Evolutionary conservation across 2,329 filamentous ascomycete species (phyloP).

Genomic region (Cordyceps farinosa): DNA sequence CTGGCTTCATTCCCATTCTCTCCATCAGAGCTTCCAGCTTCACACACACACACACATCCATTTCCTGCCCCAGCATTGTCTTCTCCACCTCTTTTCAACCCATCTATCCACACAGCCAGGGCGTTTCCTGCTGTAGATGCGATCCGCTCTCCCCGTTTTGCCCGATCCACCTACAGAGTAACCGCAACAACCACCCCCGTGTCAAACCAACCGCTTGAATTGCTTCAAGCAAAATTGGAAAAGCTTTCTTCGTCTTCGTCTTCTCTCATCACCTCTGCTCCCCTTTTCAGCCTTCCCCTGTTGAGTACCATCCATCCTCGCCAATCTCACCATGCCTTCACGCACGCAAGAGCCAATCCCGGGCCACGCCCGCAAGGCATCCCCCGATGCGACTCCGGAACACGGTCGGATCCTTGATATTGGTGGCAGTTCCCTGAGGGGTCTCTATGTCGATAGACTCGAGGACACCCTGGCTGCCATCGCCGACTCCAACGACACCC

Average conservation of each 20-base stretch:
- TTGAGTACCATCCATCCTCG: not conserved
- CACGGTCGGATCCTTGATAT: conserved; percentile 38
- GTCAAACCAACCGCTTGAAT: not conserved
- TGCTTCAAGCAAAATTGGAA: not conserved
- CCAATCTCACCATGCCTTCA: not conserved
- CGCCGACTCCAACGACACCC: conserved; percentile 25
- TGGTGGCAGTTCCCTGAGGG: conserved; percentile 34
- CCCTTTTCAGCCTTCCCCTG: not conserved
- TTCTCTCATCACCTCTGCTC: not conserved
- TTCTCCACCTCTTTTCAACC: not conserved
- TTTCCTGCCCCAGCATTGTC: too few species aligned
- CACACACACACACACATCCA: too few species aligned
- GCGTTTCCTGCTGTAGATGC: not conserved
- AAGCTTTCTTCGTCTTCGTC: not conserved
- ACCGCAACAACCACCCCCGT: conserved; percentile 5
- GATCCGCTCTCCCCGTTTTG: conserved; percentile 10
- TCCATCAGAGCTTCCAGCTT: too few species aligned
- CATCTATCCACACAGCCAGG: not conserved
- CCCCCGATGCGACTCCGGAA: conserved; percentile 17
- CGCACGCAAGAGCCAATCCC: not conserved
- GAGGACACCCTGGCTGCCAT: conserved; percentile 25
- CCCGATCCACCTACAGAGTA: conserved; percentile 7
- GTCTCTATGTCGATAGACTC: conserved; percentile 28
- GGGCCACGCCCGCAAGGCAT: not conserved
- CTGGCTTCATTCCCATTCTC: not conserved